phyloP scores from a whole-genome alignment of 73 alveolate genomes.

The Durusdinium trenchii region DNA sequence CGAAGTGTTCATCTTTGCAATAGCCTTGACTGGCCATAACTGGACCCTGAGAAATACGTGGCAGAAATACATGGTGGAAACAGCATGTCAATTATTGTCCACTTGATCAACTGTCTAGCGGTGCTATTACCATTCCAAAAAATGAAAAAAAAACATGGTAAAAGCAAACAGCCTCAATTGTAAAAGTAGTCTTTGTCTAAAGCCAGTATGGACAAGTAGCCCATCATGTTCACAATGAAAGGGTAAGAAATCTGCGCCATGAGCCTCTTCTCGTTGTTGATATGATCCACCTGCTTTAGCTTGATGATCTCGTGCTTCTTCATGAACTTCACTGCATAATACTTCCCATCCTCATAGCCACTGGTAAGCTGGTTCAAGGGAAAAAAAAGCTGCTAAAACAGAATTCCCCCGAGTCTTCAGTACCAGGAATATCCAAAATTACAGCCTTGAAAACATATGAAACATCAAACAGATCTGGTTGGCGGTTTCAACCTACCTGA shows the following conservation, averaged over 20 bases:
- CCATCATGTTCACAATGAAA: constrained; percentile 97
- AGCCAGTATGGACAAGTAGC: not conserved
- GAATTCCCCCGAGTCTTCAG: not conserved
- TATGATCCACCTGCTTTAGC: constrained; percentile 98
- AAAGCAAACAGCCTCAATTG: not conserved
- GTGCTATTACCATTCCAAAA: too few species aligned
- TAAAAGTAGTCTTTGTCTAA: not conserved
- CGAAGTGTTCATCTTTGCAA: constrained; percentile 15
- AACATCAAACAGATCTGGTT: not conserved
- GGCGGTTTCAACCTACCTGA: not conserved
- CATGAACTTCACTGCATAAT: constrained; percentile 95
- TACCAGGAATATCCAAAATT: not conserved
- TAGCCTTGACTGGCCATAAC: not conserved
- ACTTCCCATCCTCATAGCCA: too few species aligned
- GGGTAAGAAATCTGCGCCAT: constrained; percentile 98
- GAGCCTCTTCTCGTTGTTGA: constrained; percentile 98
- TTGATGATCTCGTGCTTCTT: constrained; percentile 98
- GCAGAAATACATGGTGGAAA: too few species aligned
- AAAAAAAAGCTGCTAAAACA: not conserved
- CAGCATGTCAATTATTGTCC: too few species aligned
- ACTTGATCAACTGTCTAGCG: too few species aligned
- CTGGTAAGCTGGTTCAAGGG: too few species aligned
- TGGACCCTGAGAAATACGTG: not conserved
- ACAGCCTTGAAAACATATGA: not conserved
- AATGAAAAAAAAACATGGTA: not conserved